Conservation (phyloP, 805 yeast genomes). For the Saccharomycopsis sp. region DNA sequence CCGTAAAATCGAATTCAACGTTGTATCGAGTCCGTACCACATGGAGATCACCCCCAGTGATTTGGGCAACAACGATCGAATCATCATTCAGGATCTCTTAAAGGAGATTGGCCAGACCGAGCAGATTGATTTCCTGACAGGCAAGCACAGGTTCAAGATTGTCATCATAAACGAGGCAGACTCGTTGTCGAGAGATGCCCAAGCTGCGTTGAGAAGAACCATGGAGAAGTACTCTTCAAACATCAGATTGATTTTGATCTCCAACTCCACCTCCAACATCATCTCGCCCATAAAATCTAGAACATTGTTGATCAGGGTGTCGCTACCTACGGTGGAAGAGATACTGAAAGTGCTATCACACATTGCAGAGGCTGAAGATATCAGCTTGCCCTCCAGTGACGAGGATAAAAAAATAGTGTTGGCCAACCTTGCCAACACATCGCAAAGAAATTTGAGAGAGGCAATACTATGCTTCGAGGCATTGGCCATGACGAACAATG, state of each 20-base stretch:
- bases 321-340: constrained; percentile 65
- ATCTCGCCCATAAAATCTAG: constrained; percentile 93
- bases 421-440: constrained; percentile 41
- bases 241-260: constrained; percentile 72
- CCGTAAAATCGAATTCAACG: constrained; percentile 80
- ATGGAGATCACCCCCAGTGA: constrained; percentile 94
- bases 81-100: constrained; percentile 86
- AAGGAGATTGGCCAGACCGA: constrained; percentile 94
- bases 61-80: constrained; percentile 91
- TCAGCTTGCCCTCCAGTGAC: constrained; percentile 30
- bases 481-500: constrained; percentile 58
- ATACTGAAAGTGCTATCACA: constrained; percentile 43
- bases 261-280: constrained; percentile 85
- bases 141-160: constrained; percentile 55
- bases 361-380: constrained; percentile 50
- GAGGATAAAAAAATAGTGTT: constrained; percentile 38
- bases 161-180: constrained; percentile 91
- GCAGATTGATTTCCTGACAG: constrained; percentile 70
- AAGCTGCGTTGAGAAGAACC: constrained; percentile 89
- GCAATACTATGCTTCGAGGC: constrained; percentile 79
- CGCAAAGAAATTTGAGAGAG: constrained; percentile 68
- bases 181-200: constrained; percentile 83
- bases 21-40: constrained; percentile 86
- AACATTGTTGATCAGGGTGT: constrained; percentile 76
- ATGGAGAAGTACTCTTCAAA: constrained; percentile 92